phyloP scores from a whole-genome alignment of 495 filamentous ascomycete species.

The Penicillium manginii region DNA sequence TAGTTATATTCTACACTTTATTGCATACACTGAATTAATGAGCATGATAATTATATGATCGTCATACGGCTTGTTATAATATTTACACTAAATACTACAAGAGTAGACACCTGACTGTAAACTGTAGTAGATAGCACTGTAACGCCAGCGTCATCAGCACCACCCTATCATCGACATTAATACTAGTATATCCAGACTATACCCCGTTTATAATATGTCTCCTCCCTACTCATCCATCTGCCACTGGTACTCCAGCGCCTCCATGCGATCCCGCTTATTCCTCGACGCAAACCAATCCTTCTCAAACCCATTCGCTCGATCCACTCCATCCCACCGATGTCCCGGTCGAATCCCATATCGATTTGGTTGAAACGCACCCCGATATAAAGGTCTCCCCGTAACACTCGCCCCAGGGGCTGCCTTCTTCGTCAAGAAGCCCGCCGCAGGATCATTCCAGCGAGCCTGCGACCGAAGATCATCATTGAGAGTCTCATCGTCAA shows the following conservation, averaged over 20 bases:
- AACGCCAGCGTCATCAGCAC: constrained; percentile 4
- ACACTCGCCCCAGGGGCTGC: constrained; percentile 42
- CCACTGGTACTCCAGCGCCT: constrained; percentile 88
- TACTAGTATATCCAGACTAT: background rate
- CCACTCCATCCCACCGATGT: constrained; percentile 96
- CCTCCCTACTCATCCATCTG: constrained; percentile 79
- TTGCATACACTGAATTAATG: too few relatives aligned
- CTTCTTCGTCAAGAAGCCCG: constrained; percentile 69
- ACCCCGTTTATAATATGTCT: too few relatives aligned
- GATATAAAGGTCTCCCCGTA: constrained; percentile 75
- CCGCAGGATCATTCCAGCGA: constrained; percentile 94
- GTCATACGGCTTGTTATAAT: too few relatives aligned
- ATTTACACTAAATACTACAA: background rate
- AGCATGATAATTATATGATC: too few relatives aligned
- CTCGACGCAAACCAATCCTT: constrained; percentile 88
- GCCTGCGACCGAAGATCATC: constrained; percentile 72
- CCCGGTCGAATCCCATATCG: constrained; percentile 92
- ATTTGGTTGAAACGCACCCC: constrained; percentile 82
- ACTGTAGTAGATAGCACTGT: background rate
- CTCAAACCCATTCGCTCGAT: constrained; percentile 93
- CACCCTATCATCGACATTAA: too few relatives aligned
- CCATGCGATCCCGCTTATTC: constrained; percentile 72
- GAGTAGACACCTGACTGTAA: too few relatives aligned
- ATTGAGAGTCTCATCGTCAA: constrained; percentile 85
- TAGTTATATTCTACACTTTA: too few relatives aligned